A percentile compares a stretch with the other conserved stretches of the same genome.
phyloP scores from a whole-genome alignment of 1,284 basidiomycete species.

The Melampsora occidentalis region DNA sequence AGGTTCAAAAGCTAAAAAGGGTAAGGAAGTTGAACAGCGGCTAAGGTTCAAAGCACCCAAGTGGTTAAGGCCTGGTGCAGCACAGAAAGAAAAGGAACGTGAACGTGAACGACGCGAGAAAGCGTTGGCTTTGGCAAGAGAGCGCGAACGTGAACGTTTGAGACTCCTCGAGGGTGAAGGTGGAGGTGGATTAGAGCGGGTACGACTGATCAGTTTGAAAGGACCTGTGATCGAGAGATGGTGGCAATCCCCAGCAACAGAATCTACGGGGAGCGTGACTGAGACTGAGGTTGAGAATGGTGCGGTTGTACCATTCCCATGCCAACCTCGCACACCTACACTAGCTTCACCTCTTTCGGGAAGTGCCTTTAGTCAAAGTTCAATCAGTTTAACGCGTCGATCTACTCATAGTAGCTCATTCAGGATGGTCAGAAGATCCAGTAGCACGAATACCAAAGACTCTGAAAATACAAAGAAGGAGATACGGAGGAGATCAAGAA shows the following conservation, averaged over 20 bases:
- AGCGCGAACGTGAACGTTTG: slow-evolving; percentile 35
- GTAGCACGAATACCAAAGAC: slow-evolving; percentile 23
- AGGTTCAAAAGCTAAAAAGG: slow-evolving; percentile 44
- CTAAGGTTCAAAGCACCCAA: slow-evolving; percentile 43
- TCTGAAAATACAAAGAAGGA: slow-evolving; percentile 28
- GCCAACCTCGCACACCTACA: slow-evolving; percentile 34
- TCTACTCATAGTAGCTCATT: slow-evolving; percentile 33
- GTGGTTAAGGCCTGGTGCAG: slow-evolving; percentile 39
- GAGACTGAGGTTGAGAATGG: slow-evolving; percentile 7
- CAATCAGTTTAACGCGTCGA: slow-evolving; percentile 25
- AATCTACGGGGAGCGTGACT: background rate
- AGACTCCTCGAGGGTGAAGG: slow-evolving; percentile 23
- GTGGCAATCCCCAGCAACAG: slow-evolving; percentile 30
- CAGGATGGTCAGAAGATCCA: slow-evolving; percentile 28
- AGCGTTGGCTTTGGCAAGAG: slow-evolving; percentile 34
- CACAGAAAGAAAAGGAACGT: slow-evolving; percentile 37
- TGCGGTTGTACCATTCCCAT: slow-evolving; percentile 13
- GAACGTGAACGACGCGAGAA: slow-evolving; percentile 40
- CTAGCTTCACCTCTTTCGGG: slow-evolving; percentile 21
- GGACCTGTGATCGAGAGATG: slow-evolving; percentile 41
- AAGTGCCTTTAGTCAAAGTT: slow-evolving; percentile 25
- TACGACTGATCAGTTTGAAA: slow-evolving; percentile 43
- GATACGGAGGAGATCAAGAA: slow-evolving; percentile 37
- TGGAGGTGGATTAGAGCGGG: slow-evolving; percentile 28
- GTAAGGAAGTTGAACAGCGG: slow-evolving; percentile 43